phyloP scores from a whole-genome alignment of 2,329 filamentous ascomycete species.

The Eurotiales sp. region DNA sequence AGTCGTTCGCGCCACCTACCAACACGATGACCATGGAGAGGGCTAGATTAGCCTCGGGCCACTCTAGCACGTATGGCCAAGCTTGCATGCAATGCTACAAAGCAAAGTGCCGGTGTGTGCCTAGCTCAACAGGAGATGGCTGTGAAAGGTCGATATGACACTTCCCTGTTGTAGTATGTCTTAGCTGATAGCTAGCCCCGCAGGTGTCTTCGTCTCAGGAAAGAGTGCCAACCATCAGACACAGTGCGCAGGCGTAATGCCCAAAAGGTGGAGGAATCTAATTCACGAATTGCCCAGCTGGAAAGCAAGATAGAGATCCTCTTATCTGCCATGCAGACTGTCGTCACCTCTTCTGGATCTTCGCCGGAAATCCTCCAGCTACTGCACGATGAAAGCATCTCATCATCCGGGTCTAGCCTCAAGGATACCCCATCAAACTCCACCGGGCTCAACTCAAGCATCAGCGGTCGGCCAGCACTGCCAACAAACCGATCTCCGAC shows the following conservation, averaged over 20 bases:
- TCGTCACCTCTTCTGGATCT: constrained; percentile 14
- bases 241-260: constrained; percentile 29
- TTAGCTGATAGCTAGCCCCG: constrained; percentile 10
- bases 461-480: neutral
- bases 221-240: constrained; percentile 32
- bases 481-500: neutral
- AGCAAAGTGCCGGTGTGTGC: constrained; percentile 29
- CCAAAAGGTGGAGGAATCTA: constrained; percentile 25
- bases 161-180: neutral
- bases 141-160: constrained; percentile 24
- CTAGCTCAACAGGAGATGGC: constrained; percentile 14
- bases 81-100: constrained; percentile 29
- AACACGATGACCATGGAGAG: constrained; percentile 21
- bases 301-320: constrained; percentile 33
- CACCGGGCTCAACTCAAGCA: neutral
- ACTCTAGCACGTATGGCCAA: constrained; percentile 24
- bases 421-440: neutral
- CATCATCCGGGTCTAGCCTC: neutral
- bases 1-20: too few species aligned
- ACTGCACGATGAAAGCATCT: constrained; percentile 8
- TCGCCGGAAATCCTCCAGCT: constrained; percentile 1
- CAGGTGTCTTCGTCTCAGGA: constrained; percentile 36
- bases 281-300: constrained; percentile 31
- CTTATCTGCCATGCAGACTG: too few species aligned
- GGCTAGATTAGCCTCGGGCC: constrained; percentile 5